Base-by-base conservation (phyloP, 331 rosid genomes). In the Pyracantha coccinea region DNA sequence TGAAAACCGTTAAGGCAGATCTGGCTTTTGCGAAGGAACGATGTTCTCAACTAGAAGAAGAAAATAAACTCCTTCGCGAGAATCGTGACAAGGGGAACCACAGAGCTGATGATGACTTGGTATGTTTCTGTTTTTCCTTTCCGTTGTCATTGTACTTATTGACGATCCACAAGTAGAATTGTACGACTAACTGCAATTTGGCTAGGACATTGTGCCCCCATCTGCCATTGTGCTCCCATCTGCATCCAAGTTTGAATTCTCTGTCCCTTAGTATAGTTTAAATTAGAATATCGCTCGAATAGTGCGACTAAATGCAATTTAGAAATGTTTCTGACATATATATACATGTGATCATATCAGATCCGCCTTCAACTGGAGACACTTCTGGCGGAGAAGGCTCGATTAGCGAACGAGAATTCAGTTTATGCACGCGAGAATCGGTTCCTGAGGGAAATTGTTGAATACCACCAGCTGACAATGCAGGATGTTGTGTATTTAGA, bases 1-100 rank as follows among this genome's bases (percentile, higher is more conserved):
- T 90, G 85, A 95, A 95, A 89, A 92, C 99, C 0, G 86, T 89
- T 20, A 92, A 92, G 83, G 98, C 99, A n/a, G 98, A 95, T 78
- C 74, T 95, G 71, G 89, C 92, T 62, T 95, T 95, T 80, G 93
- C 99, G 13, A 92, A 95, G 80, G 97, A 91, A 45, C 84, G 99
- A 47, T 87, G 91, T 82, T 35, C 99, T 71, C 99, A 95, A 76
- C 95, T 95, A 45, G 99, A 95, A 88, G 99, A 92, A 79, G 99
- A 95, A 78, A 95, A 95, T 57, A 95, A 92, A 76, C 61, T 83
- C 71, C 91, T 92, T 58, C 75, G 97, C 29, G 98, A 88, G 84
- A 90, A 88, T 41, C 85, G 89, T 7, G 91, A 88, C 14, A 92
- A 92, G 86, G 98, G 98, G 77, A 89, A 81, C 14, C 74, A 69